Base-by-base conservation (phyloP, 1,284 basidiomycete genomes). In the Irpex sp. region DNA sequence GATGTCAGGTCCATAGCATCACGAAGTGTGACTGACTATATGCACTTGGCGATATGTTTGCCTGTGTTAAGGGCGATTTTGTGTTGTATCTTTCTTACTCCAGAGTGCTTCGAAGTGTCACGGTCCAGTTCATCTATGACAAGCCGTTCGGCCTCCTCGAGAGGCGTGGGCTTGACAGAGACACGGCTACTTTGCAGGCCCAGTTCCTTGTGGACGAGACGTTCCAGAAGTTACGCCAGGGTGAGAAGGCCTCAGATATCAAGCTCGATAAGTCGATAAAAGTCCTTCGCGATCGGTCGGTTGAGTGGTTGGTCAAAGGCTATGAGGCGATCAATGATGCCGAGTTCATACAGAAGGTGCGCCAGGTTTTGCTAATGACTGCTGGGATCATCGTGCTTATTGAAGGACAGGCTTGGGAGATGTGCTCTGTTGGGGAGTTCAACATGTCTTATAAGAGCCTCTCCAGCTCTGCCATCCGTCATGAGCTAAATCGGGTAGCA, bases 131-230 rank as follows among this genome's bases (percentile, higher is more conserved):
- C n/a, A n/a, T n/a, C n/a, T n/a, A n/a, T n/a, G n/a, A n/a, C n/a
- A n/a, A n/a, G n/a, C n/a, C n/a, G n/a, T n/a, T n/a, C n/a, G n/a
- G n/a, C n/a, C n/a, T n/a, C n/a, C n/a, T n/a, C n/a, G n/a, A n/a
- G n/a, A n/a, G n/a, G n/a, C n/a, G n/a, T n/a, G n/a, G n/a, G n/a
- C n/a, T n/a, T n/a, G n/a, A n/a, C n/a, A n/a, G n/a, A n/a, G n/a
- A n/a, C n/a, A n/a, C n/a, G n/a, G n/a, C n/a, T n/a, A n/a, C n/a
- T n/a, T n/a, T n/a, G n/a, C n/a, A n/a, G n/a, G n/a, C n/a, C n/a
- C n/a, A n/a, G n/a, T n/a, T n/a, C n/a, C n/a, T 72, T 19, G 61
- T 71, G 4, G 31, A 62, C 1, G 68, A 72, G 55, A 67, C 68
- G 3, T 61, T 62, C 4, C 46, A 26, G 3, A 61, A 68, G 21